Conservation (phyloP, 441 rosid species). For the Eugenia klotzschiana region DNA sequence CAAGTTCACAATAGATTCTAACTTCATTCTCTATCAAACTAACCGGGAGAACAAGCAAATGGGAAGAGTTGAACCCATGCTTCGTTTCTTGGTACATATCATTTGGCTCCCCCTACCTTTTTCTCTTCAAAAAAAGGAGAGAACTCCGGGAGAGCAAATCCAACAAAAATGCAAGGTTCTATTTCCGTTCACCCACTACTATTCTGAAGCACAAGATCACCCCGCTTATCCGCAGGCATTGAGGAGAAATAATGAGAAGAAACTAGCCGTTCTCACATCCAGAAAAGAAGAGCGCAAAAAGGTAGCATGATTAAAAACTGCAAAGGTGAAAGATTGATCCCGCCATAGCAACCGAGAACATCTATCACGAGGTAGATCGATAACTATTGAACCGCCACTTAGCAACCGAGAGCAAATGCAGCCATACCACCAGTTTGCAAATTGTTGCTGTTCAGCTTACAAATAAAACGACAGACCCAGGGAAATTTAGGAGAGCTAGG, state of each 20-base stretch:
- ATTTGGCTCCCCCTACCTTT: neutral
- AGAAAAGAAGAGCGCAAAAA: neutral
- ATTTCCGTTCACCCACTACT: neutral
- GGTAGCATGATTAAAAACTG: neutral
- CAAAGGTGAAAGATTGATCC: neutral
- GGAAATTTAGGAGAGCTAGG: neutral
- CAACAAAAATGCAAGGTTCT: neutral
- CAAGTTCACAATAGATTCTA: neutral
- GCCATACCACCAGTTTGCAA: neutral
- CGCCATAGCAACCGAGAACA: rapidly evolving
- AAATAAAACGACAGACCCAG: neutral
- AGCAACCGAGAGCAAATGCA: neutral
- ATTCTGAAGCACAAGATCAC: neutral
- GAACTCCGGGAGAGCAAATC: neutral
- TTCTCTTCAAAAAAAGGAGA: neutral
- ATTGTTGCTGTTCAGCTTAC: neutral
- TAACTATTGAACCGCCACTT: neutral
- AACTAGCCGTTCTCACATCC: neutral
- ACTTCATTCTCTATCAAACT: neutral
- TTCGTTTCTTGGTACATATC: neutral
- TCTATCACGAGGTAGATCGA: neutral
- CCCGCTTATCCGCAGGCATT: neutral
- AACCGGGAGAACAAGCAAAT: neutral
- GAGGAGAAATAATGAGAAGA: neutral
- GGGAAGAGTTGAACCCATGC: neutral